These are phyloP conservation scores for Echeveria elegans DNA, from an alignment of 164 flowering plant species.

Conservation along the genomic window DNA sequence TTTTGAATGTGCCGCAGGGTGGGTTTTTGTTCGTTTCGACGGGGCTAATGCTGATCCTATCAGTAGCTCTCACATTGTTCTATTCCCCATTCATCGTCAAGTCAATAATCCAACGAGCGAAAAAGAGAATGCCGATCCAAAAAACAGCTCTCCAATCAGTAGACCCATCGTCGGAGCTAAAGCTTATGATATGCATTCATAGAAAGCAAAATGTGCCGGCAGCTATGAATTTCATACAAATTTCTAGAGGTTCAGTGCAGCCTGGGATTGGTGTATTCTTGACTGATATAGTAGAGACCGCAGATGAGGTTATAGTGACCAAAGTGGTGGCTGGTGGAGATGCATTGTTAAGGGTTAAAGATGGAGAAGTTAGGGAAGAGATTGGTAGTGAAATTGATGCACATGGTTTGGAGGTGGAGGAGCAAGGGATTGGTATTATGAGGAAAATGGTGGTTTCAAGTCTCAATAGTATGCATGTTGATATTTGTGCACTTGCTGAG, in stretches of 20 bases:
- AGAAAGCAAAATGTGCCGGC: slow-evolving; percentile 39
- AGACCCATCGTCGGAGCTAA: slow-evolving; percentile 41
- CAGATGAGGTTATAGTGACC: slow-evolving; percentile 39
- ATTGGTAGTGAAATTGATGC: slow-evolving; percentile 24
- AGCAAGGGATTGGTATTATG: slow-evolving; percentile 28
- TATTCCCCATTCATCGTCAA: slow-evolving; percentile 37
- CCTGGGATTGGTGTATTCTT: slow-evolving; percentile 36
- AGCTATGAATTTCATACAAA: slow-evolving; percentile 50
- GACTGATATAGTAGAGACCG: slow-evolving; percentile 58
- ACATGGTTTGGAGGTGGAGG: slow-evolving; percentile 22
- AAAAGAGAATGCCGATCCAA: slow-evolving; percentile 24
- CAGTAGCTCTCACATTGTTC: slow-evolving; percentile 25
- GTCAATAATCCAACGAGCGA: slow-evolving; percentile 41
- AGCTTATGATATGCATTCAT: slow-evolving; percentile 40
- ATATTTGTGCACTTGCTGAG: slow-evolving; percentile 44
- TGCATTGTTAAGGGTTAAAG: slow-evolving; percentile 25
- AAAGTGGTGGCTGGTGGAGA: slow-evolving; percentile 27
- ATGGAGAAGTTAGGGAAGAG: slow-evolving; percentile 39
- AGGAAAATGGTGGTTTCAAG: slow-evolving; percentile 45
- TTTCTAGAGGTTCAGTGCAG: slow-evolving; percentile 29
- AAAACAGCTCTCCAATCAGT: slow-evolving; percentile 53
- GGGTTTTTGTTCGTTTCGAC: slow-evolving; percentile 14
- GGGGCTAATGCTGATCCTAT: slow-evolving; percentile 22
- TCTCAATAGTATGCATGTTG: slow-evolving; percentile 40
- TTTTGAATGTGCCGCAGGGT: not conserved